Percentiles rank a stretch among this genome's conserved stretches.
Conservation (phyloP, 1,139 yeast genomes). For the Pichia sp. region DNA sequence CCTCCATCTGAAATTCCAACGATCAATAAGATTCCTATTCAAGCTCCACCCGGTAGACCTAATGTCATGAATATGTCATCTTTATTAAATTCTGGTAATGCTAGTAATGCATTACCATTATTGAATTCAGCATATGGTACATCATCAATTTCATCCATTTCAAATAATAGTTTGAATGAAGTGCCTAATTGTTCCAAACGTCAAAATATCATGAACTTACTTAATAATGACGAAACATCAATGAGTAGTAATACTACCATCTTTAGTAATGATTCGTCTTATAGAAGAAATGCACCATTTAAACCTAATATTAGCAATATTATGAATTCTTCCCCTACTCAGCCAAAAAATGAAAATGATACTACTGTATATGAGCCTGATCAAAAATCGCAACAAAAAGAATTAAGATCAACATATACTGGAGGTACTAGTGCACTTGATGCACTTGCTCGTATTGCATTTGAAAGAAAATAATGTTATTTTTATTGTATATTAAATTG, state of each 20-base stretch:
- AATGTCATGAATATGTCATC: constrained; percentile 12
- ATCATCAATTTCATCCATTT: neutral
- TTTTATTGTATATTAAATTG: constrained; percentile 1
- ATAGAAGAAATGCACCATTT: constrained; percentile 5
- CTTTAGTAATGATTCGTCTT: neutral
- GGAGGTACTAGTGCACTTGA: constrained; percentile 28
- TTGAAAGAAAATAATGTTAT: constrained; percentile 23
- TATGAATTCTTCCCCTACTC: constrained; percentile 8
- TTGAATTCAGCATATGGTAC: neutral
- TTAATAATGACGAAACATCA: constrained; percentile 23
- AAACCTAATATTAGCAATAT: constrained; percentile 14
- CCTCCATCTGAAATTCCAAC: neutral
- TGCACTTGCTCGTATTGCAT: constrained; percentile 30
- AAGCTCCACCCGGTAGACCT: constrained; percentile 1
- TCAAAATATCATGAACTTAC: constrained; percentile 27
- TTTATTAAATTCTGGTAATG: constrained; percentile 4
- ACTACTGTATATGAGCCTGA: neutral
- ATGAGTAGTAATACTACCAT: neutral
- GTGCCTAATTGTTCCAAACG: neutral
- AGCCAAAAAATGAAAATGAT: neutral
- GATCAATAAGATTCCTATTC: neutral
- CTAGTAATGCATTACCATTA: neutral
- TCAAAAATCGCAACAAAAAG: constrained; percentile 8
- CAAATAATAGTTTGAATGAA: neutral
- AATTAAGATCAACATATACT: constrained; percentile 5